Evolutionary conservation across 371 early-diverging fungal genomes (phyloP), one percentile per base, ranked within the genome.

Genomic region (Smittium mucronatum): DNA sequence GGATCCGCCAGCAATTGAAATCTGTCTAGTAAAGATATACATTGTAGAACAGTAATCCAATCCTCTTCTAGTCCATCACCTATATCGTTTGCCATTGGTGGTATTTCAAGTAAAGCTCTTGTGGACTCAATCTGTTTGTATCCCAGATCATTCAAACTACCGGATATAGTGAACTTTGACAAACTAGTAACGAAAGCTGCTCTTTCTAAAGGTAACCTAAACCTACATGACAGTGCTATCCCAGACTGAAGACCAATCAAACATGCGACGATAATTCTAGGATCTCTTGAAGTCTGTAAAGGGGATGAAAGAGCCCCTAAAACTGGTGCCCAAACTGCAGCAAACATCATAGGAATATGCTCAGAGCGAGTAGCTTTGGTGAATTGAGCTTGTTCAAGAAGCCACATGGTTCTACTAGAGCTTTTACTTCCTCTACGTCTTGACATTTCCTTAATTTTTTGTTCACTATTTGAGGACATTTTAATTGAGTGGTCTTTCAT

Each of bases 261-360:
- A 63, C 88, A 86, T 28, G 85, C 81, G 0, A 81, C 81, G 0
- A 90, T 83, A 0, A 83, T 84, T 26, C 88, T 82, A 1, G 86
- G 75, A 70, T 93, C 91, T 29, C 90, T 86, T 16, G 86, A 84
- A 67, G 91, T 89, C 78, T 96, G 94, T 58, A 94, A 78, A 1
- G 93, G 90, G 33, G 85, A 86, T n/a, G 88, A 88, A 26, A 93
- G 78, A 31, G 90, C 92, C 0, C 93, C 89, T 60, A 96, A 80
- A 63, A 92, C 82, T 0, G 93, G 83, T 84, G 92, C 92, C 97
- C 97, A 96, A 15, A 89, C 84, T 0, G 89, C 81, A 68, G 89
- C 89, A 81, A 96, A 93, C 97, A 96, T 94, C 29, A 88, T 86
- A 63, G 89, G 87, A 26, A 93, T 88, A 75, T 96, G 97, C 66